Conservation (phyloP, 78 protist species). For the Dictyostelium purpureum region DNA sequence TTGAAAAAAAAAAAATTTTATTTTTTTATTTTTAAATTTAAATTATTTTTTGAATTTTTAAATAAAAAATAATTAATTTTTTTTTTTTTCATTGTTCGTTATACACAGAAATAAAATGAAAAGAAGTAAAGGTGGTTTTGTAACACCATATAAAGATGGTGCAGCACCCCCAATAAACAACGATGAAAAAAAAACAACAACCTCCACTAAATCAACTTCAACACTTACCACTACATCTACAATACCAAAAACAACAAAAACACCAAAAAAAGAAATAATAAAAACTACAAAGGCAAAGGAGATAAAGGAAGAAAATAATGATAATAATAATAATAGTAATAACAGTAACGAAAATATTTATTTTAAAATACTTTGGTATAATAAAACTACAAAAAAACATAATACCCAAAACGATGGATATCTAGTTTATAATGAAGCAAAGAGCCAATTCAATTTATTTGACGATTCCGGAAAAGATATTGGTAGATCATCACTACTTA, state of each 20-base stretch:
- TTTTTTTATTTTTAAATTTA: neutral
- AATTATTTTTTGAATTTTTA: neutral
- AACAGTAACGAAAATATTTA: neutral
- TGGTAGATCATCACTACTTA: constrained; percentile 1
- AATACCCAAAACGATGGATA: constrained; percentile 71
- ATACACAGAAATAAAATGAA: constrained; percentile 6
- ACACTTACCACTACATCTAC: neutral
- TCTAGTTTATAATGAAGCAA: neutral
- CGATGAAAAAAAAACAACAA: neutral
- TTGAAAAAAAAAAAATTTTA: neutral
- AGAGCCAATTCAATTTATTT: neutral
- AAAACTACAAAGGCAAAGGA: neutral
- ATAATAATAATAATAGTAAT: neutral
- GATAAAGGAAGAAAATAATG: neutral
- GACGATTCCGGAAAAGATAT: constrained; percentile 53
- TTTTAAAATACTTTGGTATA: constrained; percentile 49
- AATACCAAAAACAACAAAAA: neutral
- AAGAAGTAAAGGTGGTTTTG: constrained; percentile 11
- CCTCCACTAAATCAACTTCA: neutral
- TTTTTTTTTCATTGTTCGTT: neutral
- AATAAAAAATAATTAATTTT: neutral
- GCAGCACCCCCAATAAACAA: neutral
- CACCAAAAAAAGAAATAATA: neutral
- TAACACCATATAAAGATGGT: constrained; percentile 25
- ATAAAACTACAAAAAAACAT: constrained; percentile 71